Evolutionary conservation across 176 grass and related monocot genomes (phyloP).

Genomic region (Hyparrhenia diplandra): DNA sequence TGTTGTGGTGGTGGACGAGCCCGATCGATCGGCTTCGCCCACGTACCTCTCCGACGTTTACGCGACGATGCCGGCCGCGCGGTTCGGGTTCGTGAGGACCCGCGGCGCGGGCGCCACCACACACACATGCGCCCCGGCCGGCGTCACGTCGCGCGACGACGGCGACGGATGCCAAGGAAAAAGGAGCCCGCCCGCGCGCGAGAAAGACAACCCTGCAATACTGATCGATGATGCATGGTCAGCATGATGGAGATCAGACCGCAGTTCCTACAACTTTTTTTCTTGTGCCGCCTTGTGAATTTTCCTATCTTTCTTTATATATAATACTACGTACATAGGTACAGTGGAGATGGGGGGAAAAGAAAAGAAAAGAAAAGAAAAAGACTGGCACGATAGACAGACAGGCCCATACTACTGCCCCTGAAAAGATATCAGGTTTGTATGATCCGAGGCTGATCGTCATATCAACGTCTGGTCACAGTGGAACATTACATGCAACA

Average conservation of each 20-base stretch:
- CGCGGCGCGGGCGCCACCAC: constrained; percentile 23
- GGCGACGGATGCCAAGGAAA: constrained; percentile 16
- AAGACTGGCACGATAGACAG: neutral
- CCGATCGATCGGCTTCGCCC: neutral
- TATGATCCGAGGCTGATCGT: constrained; percentile 23
- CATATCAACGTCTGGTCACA: constrained; percentile 28
- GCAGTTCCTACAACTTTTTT: neutral
- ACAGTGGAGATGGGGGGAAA: neutral
- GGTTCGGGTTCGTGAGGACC: constrained; percentile 9
- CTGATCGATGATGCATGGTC: neutral
- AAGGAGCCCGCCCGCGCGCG: neutral
- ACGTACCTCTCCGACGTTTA: constrained; percentile 29
- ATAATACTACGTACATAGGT: no score
- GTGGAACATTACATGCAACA: neutral
- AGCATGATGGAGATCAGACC: neutral
- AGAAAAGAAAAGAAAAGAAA: no score
- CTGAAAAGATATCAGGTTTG: constrained; percentile 24
- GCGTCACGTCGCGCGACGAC: constrained; percentile 18
- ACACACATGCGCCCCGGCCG: constrained; percentile 18
- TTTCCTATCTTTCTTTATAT: neutral
- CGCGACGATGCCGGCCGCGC: neutral
- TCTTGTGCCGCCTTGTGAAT: neutral
- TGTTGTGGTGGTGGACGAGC: constrained; percentile 3
- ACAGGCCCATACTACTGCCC: constrained; percentile 2
- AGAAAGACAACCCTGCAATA: constrained; percentile 20